Evolutionary conservation across 495 filamentous ascomycete genomes (phyloP), one percentile per base, ranked within the genome.

Genomic region (Annulohypoxylon stygium): DNA sequence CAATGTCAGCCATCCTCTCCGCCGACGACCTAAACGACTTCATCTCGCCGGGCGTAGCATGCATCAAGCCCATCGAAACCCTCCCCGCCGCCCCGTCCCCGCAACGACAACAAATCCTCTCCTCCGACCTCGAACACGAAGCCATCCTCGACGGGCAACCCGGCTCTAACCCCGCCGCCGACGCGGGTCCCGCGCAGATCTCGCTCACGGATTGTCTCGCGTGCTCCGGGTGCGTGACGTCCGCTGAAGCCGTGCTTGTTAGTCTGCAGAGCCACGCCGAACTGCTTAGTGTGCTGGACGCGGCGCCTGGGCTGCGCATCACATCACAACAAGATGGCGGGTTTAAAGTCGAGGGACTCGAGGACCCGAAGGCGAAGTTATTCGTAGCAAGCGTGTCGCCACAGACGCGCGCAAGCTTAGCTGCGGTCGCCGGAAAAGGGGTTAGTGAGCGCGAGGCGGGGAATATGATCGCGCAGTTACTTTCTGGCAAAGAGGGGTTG

Each of bases 21-120:
- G 93, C 92, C 69, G 95, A 98, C 83, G 94, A 97, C 80, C 86
- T 99, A 69, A 99, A 99, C 84, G 96, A 99, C 85, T 99, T 99
- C 84, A 99, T 99, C 77, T 94, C 92, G 34, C 96, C 96, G 6
- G 96, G 96, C 39, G 93, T 99, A 67, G 96, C 96, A 39, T 99
- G 96, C 82, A 98, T 99, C 81, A 99, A 99, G 77, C 96, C 96
- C 18, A 88, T 99, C 72, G 96, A 99, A 79, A 93, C 93, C 1
- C 87, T 98, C 11, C 95, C 94, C 0, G 72, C 80, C 41, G 69
- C 81, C 1, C 70, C 74, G 18, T 18, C 48, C 34, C 57, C 69
- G 5, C 30, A 30, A 30, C 30, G 3, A 30, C 30, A 30, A 3
- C 30, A 30, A 30, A 30, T 30, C 30, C 30, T 2, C 30, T 30